Percentiles rank a stretch among this genome's conserved stretches.
These are phyloP conservation scores for Dalechampia spathulata DNA, from an alignment of 441 rosid species.

Conservation along the genomic window DNA sequence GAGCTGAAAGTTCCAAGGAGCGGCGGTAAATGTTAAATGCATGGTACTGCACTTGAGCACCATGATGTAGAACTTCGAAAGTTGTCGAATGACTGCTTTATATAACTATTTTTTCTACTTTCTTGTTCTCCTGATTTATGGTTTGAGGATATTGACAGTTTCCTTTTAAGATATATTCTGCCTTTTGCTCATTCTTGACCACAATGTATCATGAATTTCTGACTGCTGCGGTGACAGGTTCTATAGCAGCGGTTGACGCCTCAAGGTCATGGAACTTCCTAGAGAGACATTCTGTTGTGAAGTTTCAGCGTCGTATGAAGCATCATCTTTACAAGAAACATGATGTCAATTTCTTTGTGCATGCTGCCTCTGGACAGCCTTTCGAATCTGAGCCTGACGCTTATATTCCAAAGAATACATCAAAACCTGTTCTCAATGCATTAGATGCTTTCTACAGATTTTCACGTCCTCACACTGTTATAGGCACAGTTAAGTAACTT, in stretches of 20 bases:
- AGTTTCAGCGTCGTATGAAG: conserved; percentile 24
- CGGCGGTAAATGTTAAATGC: no score
- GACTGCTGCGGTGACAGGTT: conserved; percentile 11
- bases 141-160: no score
- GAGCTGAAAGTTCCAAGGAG: no score
- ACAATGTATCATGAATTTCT: conserved; percentile 3
- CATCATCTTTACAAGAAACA: conserved; percentile 26
- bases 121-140: no score
- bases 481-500: conserved; percentile 95
- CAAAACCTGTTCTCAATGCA: conserved; percentile 32
- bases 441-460: conserved; percentile 80
- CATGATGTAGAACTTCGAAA: no score
- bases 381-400: conserved; percentile 41
- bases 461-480: conserved; percentile 90
- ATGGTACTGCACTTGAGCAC: no score
- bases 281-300: conserved; percentile 12
- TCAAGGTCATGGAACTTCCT: conserved; percentile 27
- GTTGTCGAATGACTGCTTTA: no score
- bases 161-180: not conserved
- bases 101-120: no score
- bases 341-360: conserved; percentile 30
- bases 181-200: not conserved
- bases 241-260: conserved; percentile 27
- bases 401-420: conserved; percentile 28
- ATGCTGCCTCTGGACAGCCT: conserved; percentile 64